phyloP scores from a whole-genome alignment of 495 filamentous ascomycete species.

The Aspergillus panamensis region DNA sequence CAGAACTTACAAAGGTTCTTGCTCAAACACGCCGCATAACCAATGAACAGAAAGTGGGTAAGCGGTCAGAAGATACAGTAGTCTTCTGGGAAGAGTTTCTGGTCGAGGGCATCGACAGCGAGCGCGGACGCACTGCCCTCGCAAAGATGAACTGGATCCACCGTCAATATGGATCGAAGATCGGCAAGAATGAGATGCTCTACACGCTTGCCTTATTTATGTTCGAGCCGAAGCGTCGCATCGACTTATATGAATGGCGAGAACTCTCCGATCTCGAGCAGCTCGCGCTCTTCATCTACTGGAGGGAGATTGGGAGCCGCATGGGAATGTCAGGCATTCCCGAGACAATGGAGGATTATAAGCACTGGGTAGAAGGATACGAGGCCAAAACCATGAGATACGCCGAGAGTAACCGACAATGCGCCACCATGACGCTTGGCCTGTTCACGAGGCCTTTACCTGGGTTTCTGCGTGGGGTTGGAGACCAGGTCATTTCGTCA shows the following conservation, averaged over 20 bases:
- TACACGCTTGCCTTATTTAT: background rate
- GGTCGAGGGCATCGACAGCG: background rate
- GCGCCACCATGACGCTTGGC: background rate
- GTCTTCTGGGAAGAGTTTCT: background rate
- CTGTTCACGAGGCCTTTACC: background rate
- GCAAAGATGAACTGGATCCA: constrained; percentile 3
- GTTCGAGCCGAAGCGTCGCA: background rate
- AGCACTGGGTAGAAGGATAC: background rate
- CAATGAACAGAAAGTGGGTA: background rate
- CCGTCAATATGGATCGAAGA: background rate
- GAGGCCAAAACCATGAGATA: background rate
- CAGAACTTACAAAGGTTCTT: background rate
- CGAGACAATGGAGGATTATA: background rate
- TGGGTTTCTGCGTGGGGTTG: background rate
- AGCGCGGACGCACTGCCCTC: background rate
- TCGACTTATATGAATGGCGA: background rate
- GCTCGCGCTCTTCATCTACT: background rate
- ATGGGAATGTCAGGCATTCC: background rate
- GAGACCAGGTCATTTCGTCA: background rate
- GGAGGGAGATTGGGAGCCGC: background rate
- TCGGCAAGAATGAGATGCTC: background rate
- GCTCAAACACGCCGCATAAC: constrained; percentile 1
- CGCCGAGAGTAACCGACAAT: background rate
- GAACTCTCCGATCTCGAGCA: background rate
- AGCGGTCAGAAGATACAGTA: constrained; percentile 1